Evolutionary conservation across 2,329 filamentous ascomycete species (phyloP).

Genomic region (Metarhizium sp.): DNA sequence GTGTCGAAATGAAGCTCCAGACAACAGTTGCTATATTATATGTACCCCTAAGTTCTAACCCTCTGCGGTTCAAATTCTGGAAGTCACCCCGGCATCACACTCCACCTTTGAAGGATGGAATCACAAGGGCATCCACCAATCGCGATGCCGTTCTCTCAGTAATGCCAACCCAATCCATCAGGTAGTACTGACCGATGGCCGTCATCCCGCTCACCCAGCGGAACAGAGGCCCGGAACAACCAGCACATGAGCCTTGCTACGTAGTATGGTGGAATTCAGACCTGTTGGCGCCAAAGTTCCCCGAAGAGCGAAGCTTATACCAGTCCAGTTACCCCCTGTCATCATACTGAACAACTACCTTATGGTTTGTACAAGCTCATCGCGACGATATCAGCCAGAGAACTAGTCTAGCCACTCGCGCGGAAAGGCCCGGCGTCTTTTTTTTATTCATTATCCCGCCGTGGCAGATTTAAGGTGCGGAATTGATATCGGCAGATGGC

Average conservation of each 20-base stretch:
- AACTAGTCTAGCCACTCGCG: background rate
- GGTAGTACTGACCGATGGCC: background rate
- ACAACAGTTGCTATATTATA: background rate
- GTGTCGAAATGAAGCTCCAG: background rate
- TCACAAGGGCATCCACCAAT: background rate
- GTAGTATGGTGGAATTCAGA: background rate
- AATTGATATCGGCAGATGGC: background rate
- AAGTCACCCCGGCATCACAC: background rate
- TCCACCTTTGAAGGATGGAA: background rate
- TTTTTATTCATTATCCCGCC: background rate
- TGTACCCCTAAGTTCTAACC: background rate
- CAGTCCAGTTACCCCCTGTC: background rate
- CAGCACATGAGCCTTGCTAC: background rate
- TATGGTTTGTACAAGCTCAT: background rate
- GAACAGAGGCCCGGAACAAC: background rate
- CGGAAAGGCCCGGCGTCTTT: background rate
- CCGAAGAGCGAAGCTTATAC: background rate
- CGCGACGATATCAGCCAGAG: background rate
- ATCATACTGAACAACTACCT: no score
- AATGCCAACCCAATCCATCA: background rate
- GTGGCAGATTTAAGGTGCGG: background rate
- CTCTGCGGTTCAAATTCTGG: background rate
- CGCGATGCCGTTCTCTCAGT: background rate
- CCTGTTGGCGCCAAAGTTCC: background rate
- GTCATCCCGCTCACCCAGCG: background rate